A percentile compares a stretch with the other conserved stretches of the same genome.
Evolutionary conservation across 139 green algal genomes (phyloP).

Genomic region (Trebouxia sp.): DNA sequence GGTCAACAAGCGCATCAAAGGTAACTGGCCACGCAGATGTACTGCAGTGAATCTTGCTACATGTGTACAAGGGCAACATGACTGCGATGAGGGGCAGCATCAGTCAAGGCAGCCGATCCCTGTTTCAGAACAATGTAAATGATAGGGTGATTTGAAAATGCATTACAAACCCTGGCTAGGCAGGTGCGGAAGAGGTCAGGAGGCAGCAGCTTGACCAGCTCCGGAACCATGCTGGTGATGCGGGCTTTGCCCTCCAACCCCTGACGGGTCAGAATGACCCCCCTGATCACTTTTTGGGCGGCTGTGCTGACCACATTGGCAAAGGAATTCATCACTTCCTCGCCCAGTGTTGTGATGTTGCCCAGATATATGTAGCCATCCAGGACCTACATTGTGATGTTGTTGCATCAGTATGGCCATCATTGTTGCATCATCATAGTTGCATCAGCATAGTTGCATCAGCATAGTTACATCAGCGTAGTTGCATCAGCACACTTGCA

Average conservation of each 20-base stretch:
- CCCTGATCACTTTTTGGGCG: conserved; percentile 40
- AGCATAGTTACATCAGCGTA: too few relatives aligned
- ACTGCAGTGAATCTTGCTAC: too few relatives aligned
- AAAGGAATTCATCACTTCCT: conserved; percentile 44
- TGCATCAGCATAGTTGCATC: too few relatives aligned
- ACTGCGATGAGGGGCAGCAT: too few relatives aligned
- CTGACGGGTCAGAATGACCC: conserved; percentile 41
- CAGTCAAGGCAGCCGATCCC: too few relatives aligned
- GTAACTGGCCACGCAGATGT: too few relatives aligned
- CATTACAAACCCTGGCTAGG: conserved; percentile 33
- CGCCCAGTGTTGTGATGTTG: conserved; percentile 38
- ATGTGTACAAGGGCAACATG: too few relatives aligned
- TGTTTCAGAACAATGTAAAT: too few relatives aligned
- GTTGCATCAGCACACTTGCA: too few relatives aligned
- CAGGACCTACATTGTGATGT: conserved; percentile 35
- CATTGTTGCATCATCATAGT: too few relatives aligned
- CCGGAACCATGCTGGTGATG: conserved; percentile 34
- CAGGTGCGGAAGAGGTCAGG: conserved; percentile 54
- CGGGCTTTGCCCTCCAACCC: conserved; percentile 41
- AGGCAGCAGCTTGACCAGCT: conserved; percentile 49
- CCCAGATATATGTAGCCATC: conserved; percentile 53
- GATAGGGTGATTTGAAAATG: background rate
- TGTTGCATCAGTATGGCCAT: background rate
- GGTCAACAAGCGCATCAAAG: too few relatives aligned
- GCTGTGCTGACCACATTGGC: conserved; percentile 34